Percentiles rank a stretch among this genome's conserved stretches.
These are phyloP conservation scores for Penicillium crustosum DNA, from an alignment of 2,329 filamentous ascomycete species.

Conservation along the genomic window DNA sequence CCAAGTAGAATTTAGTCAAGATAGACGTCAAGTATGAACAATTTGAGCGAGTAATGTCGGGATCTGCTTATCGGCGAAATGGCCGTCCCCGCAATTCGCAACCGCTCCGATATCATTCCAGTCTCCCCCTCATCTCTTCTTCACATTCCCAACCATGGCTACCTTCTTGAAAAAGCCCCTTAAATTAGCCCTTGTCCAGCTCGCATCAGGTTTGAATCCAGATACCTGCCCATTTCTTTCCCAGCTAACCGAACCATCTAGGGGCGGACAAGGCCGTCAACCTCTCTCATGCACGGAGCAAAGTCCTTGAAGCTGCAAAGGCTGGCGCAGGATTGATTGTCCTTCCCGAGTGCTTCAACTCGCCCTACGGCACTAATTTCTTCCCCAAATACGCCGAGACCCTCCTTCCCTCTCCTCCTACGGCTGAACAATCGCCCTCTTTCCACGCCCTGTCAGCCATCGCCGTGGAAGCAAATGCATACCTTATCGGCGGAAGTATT, in stretches of 20 bases:
- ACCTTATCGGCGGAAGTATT: slow-evolving; percentile 88
- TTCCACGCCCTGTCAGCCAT: slow-evolving; percentile 81
- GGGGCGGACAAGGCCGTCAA: slow-evolving; percentile 81
- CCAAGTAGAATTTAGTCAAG: neutral
- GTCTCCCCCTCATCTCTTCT: slow-evolving; percentile 6
- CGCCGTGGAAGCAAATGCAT: slow-evolving; percentile 74
- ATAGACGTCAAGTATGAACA: neutral
- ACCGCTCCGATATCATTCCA: slow-evolving; percentile 6
- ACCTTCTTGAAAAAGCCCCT: slow-evolving; percentile 70
- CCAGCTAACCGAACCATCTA: slow-evolving; percentile 31
- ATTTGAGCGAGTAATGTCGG: neutral
- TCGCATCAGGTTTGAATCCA: slow-evolving; percentile 61
- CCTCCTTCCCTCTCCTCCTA: slow-evolving; percentile 74
- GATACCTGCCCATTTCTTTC: neutral
- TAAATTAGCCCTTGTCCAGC: slow-evolving; percentile 78
- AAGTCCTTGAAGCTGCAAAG: slow-evolving; percentile 76
- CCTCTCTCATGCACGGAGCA: slow-evolving; percentile 73
- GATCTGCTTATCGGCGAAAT: slow-evolving; percentile 11
- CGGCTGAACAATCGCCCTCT: slow-evolving; percentile 69
- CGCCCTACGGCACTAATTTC: slow-evolving; percentile 86
- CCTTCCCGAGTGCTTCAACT: slow-evolving; percentile 98
- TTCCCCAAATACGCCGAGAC: slow-evolving; percentile 92
- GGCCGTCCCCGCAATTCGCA: slow-evolving; percentile 13
- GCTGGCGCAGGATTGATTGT: slow-evolving; percentile 82
- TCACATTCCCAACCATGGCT: slow-evolving; percentile 42